Evolutionary conservation across 108 stramenopile species (phyloP).

Genomic region (Nitzschia inconspicua): DNA sequence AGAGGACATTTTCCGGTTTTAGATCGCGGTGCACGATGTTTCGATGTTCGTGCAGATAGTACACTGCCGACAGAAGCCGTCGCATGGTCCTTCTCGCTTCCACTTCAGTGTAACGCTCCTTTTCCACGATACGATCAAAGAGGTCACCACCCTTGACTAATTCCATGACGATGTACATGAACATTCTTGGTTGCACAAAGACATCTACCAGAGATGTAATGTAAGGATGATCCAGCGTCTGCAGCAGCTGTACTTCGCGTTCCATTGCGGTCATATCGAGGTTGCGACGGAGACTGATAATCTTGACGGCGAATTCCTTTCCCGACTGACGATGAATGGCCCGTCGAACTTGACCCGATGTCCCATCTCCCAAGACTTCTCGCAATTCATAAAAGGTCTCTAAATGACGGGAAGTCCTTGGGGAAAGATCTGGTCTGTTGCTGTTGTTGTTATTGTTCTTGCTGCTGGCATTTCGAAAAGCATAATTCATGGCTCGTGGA

Average conservation of each 20-base stretch:
- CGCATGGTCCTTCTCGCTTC: conserved; percentile 72
- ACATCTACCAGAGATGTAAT: conserved; percentile 88
- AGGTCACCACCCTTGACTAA: conserved; percentile 88
- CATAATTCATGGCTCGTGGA: conserved; percentile 36
- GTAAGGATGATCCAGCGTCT: conserved; percentile 86
- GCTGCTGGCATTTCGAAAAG: not conserved
- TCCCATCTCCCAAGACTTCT: conserved; percentile 86
- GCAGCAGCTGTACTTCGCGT: conserved; percentile 79
- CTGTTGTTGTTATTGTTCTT: conserved; percentile 12
- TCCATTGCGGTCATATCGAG: conserved; percentile 24
- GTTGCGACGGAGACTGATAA: conserved; percentile 64
- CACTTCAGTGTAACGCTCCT: conserved; percentile 72
- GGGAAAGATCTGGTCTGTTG: conserved; percentile 3
- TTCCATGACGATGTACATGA: conserved; percentile 88
- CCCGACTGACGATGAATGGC: conserved; percentile 86
- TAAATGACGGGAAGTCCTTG: conserved; percentile 27
- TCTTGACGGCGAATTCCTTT: conserved; percentile 86
- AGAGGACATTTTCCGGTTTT: conserved; percentile 93
- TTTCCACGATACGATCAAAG: conserved; percentile 88
- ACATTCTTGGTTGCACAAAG: conserved; percentile 58
- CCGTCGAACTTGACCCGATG: conserved; percentile 87
- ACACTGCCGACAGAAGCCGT: conserved; percentile 67
- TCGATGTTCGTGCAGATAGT: conserved; percentile 74
- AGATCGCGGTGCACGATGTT: conserved; percentile 85
- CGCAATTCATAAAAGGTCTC: conserved; percentile 89